Evolutionary conservation across 805 yeast species (phyloP).

Genomic region (Lachancea lanzarotensis): DNA sequence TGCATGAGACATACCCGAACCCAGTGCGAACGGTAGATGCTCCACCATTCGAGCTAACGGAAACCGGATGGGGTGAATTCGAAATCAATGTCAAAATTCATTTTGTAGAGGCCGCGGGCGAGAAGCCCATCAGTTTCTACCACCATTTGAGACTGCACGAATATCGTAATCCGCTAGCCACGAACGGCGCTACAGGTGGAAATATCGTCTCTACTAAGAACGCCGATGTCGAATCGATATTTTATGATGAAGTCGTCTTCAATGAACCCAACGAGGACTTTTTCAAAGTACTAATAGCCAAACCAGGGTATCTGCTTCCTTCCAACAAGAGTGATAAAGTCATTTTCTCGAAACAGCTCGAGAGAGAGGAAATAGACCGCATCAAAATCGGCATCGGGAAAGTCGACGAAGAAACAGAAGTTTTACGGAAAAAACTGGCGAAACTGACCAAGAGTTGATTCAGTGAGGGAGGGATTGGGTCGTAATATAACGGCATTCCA

Average conservation of each 20-base stretch:
- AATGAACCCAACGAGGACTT: conserved; percentile 91
- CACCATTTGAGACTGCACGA: conserved; percentile 93
- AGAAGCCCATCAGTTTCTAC: conserved; percentile 76
- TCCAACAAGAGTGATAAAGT: conserved; percentile 34
- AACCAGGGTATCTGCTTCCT: conserved; percentile 52
- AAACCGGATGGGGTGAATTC: conserved; percentile 99
- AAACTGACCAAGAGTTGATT: background rate
- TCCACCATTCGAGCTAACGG: conserved; percentile 94
- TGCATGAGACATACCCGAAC: conserved; percentile 89
- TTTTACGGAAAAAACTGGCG: conserved; percentile 34
- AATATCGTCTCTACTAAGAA: conserved; percentile 23
- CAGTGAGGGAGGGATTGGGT: no score
- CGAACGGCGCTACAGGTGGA: conserved; percentile 5
- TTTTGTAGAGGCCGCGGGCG: conserved; percentile 80
- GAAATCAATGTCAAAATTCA: conserved; percentile 84
- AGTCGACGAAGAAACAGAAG: conserved; percentile 41
- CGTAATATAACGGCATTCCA: no score
- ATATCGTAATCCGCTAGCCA: conserved; percentile 42
- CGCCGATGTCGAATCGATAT: conserved; percentile 48
- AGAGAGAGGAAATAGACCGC: conserved; percentile 57
- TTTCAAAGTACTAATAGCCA: conserved; percentile 66
- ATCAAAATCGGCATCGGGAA: conserved; percentile 40
- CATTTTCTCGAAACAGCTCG: conserved; percentile 47
- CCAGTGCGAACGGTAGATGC: conserved; percentile 78
- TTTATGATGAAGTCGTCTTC: conserved; percentile 88